Percentiles rank a stretch among this genome's conserved stretches.
phyloP scores from a whole-genome alignment of 2,329 filamentous ascomycete species.

The Fusarium camptoceras region DNA sequence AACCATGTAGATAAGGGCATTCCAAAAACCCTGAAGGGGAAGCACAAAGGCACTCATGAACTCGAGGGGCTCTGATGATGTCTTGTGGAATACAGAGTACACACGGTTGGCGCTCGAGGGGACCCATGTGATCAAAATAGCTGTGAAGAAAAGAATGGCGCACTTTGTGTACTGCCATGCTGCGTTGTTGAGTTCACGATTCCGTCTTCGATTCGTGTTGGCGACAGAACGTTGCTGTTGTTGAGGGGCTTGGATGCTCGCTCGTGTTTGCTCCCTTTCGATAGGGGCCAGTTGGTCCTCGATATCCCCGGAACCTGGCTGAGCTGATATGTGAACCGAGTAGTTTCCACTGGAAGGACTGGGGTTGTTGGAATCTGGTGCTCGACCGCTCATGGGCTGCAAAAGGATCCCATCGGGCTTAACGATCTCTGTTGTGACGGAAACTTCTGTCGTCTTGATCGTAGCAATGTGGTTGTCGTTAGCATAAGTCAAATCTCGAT shows the following conservation, averaged over 20 bases:
- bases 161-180: slow-evolving; percentile 78
- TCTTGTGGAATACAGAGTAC: slow-evolving; percentile 71
- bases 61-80: slow-evolving; percentile 69
- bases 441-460: slow-evolving; percentile 72
- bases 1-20: slow-evolving; percentile 79
- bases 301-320: slow-evolving; percentile 30
- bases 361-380: slow-evolving; percentile 23
- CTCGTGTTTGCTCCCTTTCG: slow-evolving; percentile 33
- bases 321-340: slow-evolving; percentile 63
- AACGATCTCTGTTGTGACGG: slow-evolving; percentile 65
- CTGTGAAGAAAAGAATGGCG: slow-evolving; percentile 77
- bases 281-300: slow-evolving; percentile 47
- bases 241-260: slow-evolving; percentile 19
- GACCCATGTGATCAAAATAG: slow-evolving; percentile 79
- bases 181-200: slow-evolving; percentile 69
- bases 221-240: slow-evolving; percentile 38
- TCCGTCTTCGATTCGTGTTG: slow-evolving; percentile 51
- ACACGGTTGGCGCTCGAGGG: slow-evolving; percentile 82
- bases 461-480: slow-evolving; percentile 58
- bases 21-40: slow-evolving; percentile 88
- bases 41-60: slow-evolving; percentile 79
- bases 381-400: slow-evolving; percentile 40
- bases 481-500: slow-evolving; percentile 56
- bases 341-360: slow-evolving; percentile 52
- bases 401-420: slow-evolving; percentile 39